Base-by-base conservation (phyloP, 768 basidiomycete species). In the Mycena venus region DNA sequence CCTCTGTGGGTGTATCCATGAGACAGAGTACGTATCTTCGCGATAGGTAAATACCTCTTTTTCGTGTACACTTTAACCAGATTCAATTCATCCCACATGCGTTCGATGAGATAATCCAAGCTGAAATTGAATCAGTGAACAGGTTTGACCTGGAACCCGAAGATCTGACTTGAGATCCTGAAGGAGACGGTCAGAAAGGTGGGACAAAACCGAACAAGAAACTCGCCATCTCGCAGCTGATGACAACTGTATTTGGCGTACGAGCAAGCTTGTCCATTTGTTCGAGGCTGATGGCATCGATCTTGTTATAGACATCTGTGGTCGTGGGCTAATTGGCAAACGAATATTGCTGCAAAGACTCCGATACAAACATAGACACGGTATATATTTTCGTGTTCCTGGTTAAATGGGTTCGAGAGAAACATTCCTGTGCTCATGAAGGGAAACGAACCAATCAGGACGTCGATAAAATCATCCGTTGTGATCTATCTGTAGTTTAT, bases 381-480 rank as follows among this genome's bases (percentile, higher is more conserved):
- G 96, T 3, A 98, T 90, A 79, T 99, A 99, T 88, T 99, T 99
- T 78, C 98, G 90, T 9, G 94, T 97, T 25, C 95, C 95, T 95
- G 76, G 42, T 66, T 61, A n/a, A 15, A 36, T 42, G 21, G n/a
- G 44, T 44, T 62, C 51, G 29, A 34, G 38, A 61, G 29, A 61
- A 42, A 47, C 34, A 64, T 55, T 14, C 51, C 42, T 29, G 8
- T 31, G 36, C 17, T 47, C 6, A 34, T 11, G 66, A 31, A 21
- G 51, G 38, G n/a, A 56, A 27, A 32, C 78, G 80, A 78, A 92
- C 96, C 98, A 63, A 99, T 95, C 27, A 99, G 88, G n/a, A 99
- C 96, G 81, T 99, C 98, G 75, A 99, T 98, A 80, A 99, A 98
- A 81, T 99, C 96, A 81, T 99, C 98, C 5, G 93, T 94, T 10